Evolutionary conservation across 2,329 filamentous ascomycete species (phyloP).

Genomic region (Lomentospora prolificans): DNA sequence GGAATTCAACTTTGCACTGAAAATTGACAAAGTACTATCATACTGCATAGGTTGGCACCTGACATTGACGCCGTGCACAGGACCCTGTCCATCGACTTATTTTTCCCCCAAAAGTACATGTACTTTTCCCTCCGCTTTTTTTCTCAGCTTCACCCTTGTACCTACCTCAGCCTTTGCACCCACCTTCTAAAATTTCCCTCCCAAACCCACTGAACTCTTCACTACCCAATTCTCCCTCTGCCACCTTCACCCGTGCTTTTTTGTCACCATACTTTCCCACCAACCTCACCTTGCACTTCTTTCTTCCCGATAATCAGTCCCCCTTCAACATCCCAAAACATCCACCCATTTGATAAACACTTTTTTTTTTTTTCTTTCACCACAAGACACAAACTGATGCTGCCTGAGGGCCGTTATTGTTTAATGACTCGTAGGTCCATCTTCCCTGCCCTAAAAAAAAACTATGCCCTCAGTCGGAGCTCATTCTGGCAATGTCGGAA

Average conservation of each 20-base stretch:
- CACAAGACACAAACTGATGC: conserved; percentile 18
- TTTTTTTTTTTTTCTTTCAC: neutral
- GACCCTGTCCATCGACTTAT: neutral
- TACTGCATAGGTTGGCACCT: neutral
- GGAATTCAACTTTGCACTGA: neutral
- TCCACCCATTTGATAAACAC: conserved; percentile 4
- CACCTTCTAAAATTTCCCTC: conserved; percentile 15
- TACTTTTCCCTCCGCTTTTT: conserved; percentile 12
- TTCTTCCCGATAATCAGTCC: conserved; percentile 1
- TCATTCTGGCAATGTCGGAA: neutral
- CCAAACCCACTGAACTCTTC: conserved; percentile 11
- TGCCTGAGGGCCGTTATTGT: conserved; percentile 27
- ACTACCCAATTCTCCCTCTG: conserved; percentile 11
- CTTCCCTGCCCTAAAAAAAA: neutral
- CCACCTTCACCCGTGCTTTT: conserved; percentile 9
- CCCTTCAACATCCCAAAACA: conserved; percentile 5
- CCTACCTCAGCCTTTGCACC: conserved; percentile 19
- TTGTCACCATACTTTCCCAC: conserved; percentile 5
- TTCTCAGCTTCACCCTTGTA: conserved; percentile 18
- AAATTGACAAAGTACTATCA: neutral
- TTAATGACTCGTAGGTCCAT: conserved; percentile 42
- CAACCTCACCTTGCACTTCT: conserved; percentile 1
- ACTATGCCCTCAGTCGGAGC: conserved; percentile 1
- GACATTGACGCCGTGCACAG: neutral
- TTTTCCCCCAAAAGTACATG: conserved; percentile 10